Conservation (phyloP, 2,329 filamentous ascomycete species). For the Hypomyces perniciosus region DNA sequence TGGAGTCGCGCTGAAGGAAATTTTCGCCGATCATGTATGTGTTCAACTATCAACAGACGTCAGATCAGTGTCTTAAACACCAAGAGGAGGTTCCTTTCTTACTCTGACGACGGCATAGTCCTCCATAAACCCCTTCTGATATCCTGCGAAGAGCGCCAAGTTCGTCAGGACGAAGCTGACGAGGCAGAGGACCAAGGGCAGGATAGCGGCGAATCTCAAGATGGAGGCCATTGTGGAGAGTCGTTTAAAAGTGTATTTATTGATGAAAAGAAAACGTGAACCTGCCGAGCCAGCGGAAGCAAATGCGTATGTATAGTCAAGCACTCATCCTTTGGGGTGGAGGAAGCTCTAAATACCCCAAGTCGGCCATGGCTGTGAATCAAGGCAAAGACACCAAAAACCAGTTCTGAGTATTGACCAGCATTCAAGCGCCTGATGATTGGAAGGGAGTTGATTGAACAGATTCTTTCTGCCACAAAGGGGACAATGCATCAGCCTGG, state of each 20-base stretch:
- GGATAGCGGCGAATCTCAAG: conserved; percentile 25
- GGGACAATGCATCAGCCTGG: neutral
- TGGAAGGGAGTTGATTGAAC: neutral
- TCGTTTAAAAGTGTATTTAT: neutral
- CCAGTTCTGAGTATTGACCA: neutral
- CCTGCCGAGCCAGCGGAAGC: too few relatives aligned
- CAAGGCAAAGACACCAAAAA: neutral
- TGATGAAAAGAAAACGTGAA: too few relatives aligned
- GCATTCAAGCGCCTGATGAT: neutral
- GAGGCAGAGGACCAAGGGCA: conserved; percentile 33
- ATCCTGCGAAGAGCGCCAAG: conserved; percentile 36
- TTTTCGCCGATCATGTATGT: conserved; percentile 34
- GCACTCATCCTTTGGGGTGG: neutral
- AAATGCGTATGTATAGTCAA: too few relatives aligned
- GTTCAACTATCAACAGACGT: conserved; percentile 26
- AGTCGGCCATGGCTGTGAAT: neutral
- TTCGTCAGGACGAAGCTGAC: conserved; percentile 34
- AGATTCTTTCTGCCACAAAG: neutral
- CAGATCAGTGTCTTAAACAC: neutral
- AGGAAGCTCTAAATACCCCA: neutral
- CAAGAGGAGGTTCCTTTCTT: conserved; percentile 12
- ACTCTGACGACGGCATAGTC: conserved; percentile 37
- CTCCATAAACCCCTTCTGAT: conserved; percentile 37
- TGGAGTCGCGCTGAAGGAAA: conserved; percentile 20
- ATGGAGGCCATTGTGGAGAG: conserved; percentile 14